These are phyloP conservation scores for Rhododendron henanense DNA, from an alignment of 148 eudicot genomes.

Conservation along the genomic window DNA sequence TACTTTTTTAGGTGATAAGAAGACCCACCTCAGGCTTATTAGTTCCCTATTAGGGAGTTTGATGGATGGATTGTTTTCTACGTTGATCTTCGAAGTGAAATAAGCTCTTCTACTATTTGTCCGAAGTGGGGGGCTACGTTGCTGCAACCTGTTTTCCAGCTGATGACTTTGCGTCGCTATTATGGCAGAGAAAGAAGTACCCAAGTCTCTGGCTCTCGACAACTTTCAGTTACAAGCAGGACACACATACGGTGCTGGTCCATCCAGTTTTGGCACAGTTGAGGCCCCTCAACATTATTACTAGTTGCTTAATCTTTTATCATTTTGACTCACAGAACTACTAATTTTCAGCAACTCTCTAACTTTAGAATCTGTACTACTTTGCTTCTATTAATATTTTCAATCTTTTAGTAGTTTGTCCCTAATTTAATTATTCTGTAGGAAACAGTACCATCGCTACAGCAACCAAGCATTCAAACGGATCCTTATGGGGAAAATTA, in stretches of 20 bases:
- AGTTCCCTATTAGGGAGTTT: background rate
- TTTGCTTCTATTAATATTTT: background rate
- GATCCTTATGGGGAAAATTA: no score
- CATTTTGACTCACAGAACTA: background rate
- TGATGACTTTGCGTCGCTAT: background rate
- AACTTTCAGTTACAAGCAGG: constrained; percentile 34
- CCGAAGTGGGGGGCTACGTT: background rate
- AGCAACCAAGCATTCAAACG: no score
- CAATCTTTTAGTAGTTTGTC: background rate
- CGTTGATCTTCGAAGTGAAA: background rate
- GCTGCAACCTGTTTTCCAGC: background rate
- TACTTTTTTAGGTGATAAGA: background rate
- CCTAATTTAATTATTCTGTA: background rate
- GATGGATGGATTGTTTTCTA: background rate
- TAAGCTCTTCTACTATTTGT: background rate
- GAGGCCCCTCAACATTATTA: constrained; percentile 55
- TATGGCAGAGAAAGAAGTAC: constrained; percentile 45
- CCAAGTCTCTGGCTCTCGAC: constrained; percentile 29
- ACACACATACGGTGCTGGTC: constrained; percentile 43
- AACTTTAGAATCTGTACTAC: constrained; percentile 1
- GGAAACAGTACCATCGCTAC: constrained; percentile 1
- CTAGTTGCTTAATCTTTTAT: constrained; percentile 29
- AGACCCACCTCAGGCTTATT: background rate
- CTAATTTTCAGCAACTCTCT: background rate
- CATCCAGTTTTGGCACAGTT: constrained; percentile 26